Evolutionary conservation across 768 basidiomycete genomes (phyloP), one percentile per base, ranked within the genome.

Genomic region (Crucibulum laeve): DNA sequence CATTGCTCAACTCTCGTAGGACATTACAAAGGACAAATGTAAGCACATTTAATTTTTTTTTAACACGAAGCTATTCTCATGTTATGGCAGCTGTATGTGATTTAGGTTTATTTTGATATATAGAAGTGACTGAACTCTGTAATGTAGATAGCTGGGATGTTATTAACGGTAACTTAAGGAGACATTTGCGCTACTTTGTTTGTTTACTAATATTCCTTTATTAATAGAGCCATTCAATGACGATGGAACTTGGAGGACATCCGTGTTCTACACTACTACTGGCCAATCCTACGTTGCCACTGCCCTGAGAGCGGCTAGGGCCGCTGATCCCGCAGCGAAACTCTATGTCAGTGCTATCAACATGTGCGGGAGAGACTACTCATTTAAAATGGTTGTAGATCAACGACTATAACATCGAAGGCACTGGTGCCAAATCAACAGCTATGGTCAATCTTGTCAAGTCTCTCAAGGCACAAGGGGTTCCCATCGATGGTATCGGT

Each of bases 21-120:
- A 4, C 77, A 76, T 44, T 82, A 74, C 55, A 70, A 66, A 50
- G 79, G 79, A 18, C 53, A 77, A 56, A 62, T 77, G 70, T 80
- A 46, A 53, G 56, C 35, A 24, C 11, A 24, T 25, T 26, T 11
- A 10, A 37, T 37, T 37, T n/a, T n/a, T n/a, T n/a, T n/a, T n/a
- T n/a, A n/a, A n/a, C n/a, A 30, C 28, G 8, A 30, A 30, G 8
- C 28, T 30, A n/a, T 30, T 30, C 8, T 37, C 10, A n/a, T 37
- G n/a, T n/a, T n/a, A n/a, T n/a, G n/a, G 13, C 19, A 37, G 39
- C 5, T 24, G 42, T 23, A 28, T 37, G 35, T 37, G 3, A 32
- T 32, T 11, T 11, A 32, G 15, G 11, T 32, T 32, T 14, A 33
- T 14, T 34, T 43, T 14, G 8, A 40, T 25, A 15, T 32, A 11